Evolutionary conservation across 768 basidiomycete genomes (phyloP), one percentile per base, ranked within the genome.

Genomic region (Kockovaella imperatae): DNA sequence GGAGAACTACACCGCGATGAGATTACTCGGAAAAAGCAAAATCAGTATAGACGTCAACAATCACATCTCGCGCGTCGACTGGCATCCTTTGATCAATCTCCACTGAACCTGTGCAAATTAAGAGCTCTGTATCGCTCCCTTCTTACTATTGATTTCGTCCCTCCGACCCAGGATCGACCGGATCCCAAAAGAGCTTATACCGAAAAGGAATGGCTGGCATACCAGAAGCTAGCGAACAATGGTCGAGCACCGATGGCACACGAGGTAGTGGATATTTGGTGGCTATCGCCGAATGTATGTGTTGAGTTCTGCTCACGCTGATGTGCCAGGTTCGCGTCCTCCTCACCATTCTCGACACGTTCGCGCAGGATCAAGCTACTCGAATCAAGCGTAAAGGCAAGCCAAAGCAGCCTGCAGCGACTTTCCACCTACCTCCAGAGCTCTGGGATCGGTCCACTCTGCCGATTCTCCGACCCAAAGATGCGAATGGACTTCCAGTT

Each of bases 41-140:
- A 67, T 42, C 59, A 60, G 13, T 67, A 60, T 47, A 39, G 65
- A 10, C 52, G 65, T 15, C 65, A 67, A 45, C 65, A 67, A 54
- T 67, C 65, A 5, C 59, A 61, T 11, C 54, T 64, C 3, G 65
- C 59, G 5, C 47, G 65, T 15, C 54, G 65, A 7, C 34, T 53
- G 1, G 62, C 62, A 3, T 59, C 62, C 4, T 67, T 67, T 46
- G 61, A 64, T 41, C 29, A 52, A 3, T 64, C 62, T 1, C 65
- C 65, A 3, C 48, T 67, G 11, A 62, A 62, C 39, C 29, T 50
- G 8, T 63, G 62, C 49, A 56, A 53, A 35, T 49, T 64, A 13
- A 57, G 65, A 5, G 50, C 62, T 3, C 49, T 67, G 20, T 67
- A 67, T 34, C 57, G 65, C 5, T 64, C 65, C 15, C 53, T 67